Percentiles rank a stretch among this genome's conserved stretches.
phyloP scores from a whole-genome alignment of 1,284 basidiomycete species.

The Ganoderma lucidum region DNA sequence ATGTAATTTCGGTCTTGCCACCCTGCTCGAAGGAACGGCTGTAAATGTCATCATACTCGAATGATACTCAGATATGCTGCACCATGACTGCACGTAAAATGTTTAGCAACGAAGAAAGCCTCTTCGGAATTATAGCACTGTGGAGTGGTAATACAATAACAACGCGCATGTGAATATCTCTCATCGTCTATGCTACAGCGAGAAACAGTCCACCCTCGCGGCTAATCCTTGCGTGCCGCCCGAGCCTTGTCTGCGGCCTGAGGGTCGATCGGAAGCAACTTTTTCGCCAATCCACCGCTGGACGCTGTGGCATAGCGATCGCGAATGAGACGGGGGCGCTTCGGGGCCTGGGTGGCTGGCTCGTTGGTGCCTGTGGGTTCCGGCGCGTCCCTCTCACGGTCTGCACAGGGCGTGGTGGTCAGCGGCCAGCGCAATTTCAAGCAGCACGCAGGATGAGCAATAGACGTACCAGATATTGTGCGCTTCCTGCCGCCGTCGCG shows the following conservation, averaged over 20 bases:
- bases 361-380: slow-evolving; percentile 38
- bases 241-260: slow-evolving; percentile 62
- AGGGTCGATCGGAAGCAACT: slow-evolving; percentile 66
- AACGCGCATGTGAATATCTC: slow-evolving; percentile 31
- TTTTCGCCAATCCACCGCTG: slow-evolving; percentile 54
- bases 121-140: slow-evolving; percentile 19
- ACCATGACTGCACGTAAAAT: not conserved
- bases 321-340: slow-evolving; percentile 50
- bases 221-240: slow-evolving; percentile 56
- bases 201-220: slow-evolving; percentile 8
- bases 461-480: slow-evolving; percentile 65
- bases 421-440: not conserved
- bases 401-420: slow-evolving; percentile 38
- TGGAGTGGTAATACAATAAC: slow-evolving; percentile 33
- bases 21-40: not conserved
- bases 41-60: not conserved
- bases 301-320: slow-evolving; percentile 47
- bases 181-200: slow-evolving; percentile 28
- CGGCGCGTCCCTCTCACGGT: slow-evolving; percentile 57
- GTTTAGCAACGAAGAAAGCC: not conserved
- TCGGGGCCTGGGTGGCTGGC: slow-evolving; percentile 39
- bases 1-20: slow-evolving; percentile 8
- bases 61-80: not conserved
- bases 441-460: not conserved
- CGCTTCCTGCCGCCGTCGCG: slow-evolving; percentile 70